phyloP scores from a whole-genome alignment of 257 asterid species.

The Solanum sejunctum region DNA sequence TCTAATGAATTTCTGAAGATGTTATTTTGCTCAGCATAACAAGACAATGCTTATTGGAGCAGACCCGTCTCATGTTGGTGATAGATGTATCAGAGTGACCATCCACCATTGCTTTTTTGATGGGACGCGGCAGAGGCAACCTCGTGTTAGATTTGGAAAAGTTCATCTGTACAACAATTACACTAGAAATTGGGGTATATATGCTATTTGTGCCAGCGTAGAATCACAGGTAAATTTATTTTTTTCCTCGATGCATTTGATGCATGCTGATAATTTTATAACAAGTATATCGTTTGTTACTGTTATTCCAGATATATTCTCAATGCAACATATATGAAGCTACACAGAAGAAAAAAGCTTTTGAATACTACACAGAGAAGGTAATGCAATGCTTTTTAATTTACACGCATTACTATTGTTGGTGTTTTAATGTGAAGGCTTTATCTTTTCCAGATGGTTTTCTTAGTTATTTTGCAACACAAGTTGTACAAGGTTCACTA shows the following conservation, averaged over 20 bases:
- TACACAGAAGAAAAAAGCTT: conserved; percentile 66
- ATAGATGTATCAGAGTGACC: conserved; percentile 82
- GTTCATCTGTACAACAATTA: conserved; percentile 83
- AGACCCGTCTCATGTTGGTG: conserved; percentile 66
- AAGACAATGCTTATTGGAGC: conserved; percentile 95
- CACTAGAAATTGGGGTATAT: conserved; percentile 82
- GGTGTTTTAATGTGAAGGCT: not conserved
- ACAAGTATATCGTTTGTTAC: not conserved
- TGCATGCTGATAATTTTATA: not conserved
- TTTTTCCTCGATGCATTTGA: not conserved
- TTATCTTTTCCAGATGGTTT: not conserved
- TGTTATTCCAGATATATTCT: conserved; percentile 42
- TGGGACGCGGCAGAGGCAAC: conserved; percentile 82
- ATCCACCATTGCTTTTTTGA: conserved; percentile 95
- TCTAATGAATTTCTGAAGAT: conserved; percentile 29
- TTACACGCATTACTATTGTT: not conserved
- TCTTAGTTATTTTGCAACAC: not conserved
- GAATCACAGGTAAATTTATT: conserved; percentile 65
- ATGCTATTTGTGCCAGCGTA: conserved; percentile 93
- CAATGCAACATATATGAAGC: conserved; percentile 91
- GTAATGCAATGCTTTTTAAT: conserved; percentile 18
- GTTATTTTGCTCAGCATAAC: conserved; percentile 66
- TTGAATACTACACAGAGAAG: conserved; percentile 83
- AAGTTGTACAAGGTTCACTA: not conserved
- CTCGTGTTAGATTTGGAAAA: conserved; percentile 87